Percentiles rank a stretch among this genome's conserved stretches.
These are phyloP conservation scores for Globisporangium heterothallicum DNA, from an alignment of 352 stramenopile species.

Conservation along the genomic window DNA sequence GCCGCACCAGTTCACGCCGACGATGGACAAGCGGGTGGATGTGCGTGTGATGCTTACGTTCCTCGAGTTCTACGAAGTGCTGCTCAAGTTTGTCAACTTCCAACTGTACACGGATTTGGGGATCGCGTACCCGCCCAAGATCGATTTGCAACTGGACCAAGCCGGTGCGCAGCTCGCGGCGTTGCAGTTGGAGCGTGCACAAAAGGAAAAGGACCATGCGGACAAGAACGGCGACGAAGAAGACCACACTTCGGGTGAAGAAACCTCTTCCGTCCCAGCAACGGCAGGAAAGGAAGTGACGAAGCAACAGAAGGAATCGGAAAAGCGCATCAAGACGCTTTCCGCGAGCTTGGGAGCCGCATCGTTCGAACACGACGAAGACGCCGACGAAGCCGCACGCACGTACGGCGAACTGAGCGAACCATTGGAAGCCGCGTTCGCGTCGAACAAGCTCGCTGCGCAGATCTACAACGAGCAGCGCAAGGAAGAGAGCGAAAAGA, in stretches of 20 bases:
- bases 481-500: conserved; percentile 68
- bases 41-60: conserved; percentile 99
- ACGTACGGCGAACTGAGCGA: conserved; percentile 87
- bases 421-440: conserved; percentile 88
- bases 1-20: conserved; percentile 97
- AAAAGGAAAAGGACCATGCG: conserved; percentile 25
- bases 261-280: conserved; percentile 2
- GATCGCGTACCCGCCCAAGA: conserved; percentile 92
- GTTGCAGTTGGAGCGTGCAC: conserved; percentile 57
- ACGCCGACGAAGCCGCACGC: conserved; percentile 57
- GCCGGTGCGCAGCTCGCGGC: conserved; percentile 65
- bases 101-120: conserved; percentile 96
- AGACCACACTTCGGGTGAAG: conserved; percentile 24
- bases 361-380: conserved; percentile 59
- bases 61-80: conserved; percentile 99
- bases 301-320: conserved; percentile 84
- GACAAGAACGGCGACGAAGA: conserved; percentile 25
- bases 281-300: conserved; percentile 18
- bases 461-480: conserved; percentile 78
- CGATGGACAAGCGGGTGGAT: conserved; percentile 96
- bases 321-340: conserved; percentile 81
- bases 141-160: conserved; percentile 79
- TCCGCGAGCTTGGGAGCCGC: conserved; percentile 27
- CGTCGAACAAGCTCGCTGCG: conserved; percentile 69
- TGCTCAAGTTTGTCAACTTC: conserved; percentile 98